phyloP scores from a whole-genome alignment of 2,329 filamentous ascomycete species.

The Leptodontidium sp. region DNA sequence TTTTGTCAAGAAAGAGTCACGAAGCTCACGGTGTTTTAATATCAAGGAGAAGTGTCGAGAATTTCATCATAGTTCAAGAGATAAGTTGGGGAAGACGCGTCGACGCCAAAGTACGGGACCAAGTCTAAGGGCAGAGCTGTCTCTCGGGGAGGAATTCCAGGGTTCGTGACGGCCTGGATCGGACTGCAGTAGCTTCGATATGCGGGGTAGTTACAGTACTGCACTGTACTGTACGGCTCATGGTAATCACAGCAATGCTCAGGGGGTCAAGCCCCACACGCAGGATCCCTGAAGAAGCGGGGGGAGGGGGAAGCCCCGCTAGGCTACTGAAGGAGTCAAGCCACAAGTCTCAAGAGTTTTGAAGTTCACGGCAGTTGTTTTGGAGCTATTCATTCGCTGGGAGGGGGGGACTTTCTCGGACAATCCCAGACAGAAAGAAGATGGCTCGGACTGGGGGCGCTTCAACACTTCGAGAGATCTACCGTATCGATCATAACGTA shows the following conservation, averaged over 20 bases:
- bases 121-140: conserved; percentile 2
- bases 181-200: background rate
- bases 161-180: conserved; percentile 6
- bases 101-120: background rate
- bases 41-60: no score
- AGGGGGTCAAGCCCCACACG: conserved; percentile 20
- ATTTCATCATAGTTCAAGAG: background rate
- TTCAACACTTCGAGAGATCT: no score
- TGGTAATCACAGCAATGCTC: background rate
- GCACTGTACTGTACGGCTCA: no score
- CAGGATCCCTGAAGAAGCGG: background rate
- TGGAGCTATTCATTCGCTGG: conserved; percentile 7
- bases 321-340: background rate
- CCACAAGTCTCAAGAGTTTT: conserved; percentile 2
- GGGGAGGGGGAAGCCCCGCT: conserved; percentile 3
- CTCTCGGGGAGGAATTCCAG: conserved; percentile 23
- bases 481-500: no score
- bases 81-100: conserved; percentile 17
- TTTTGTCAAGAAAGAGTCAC: background rate
- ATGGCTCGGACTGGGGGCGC: background rate
- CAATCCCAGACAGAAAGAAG: no score
- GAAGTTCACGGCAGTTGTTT: conserved; percentile 17
- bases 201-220: conserved; percentile 19
- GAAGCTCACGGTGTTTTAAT: background rate
- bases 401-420: no score